These are phyloP conservation scores for Wickerhamomyces kurtzmanii DNA, from an alignment of 805 yeast species.

Conservation along the genomic window DNA sequence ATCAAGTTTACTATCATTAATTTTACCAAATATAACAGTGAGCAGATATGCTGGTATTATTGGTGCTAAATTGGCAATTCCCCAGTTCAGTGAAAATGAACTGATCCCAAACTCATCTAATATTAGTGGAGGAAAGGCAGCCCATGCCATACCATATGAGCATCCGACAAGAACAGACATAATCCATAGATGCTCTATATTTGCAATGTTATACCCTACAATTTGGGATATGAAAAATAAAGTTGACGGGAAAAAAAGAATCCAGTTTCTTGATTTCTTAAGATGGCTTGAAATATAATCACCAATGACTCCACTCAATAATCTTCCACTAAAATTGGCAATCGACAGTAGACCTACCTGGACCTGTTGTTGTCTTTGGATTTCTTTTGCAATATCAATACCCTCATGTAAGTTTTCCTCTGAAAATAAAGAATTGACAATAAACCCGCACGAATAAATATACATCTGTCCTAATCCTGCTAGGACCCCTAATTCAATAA, in stretches of 20 bases:
- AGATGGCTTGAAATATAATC: constrained; percentile 43
- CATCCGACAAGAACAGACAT: constrained; percentile 53
- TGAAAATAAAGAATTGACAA: constrained; percentile 40
- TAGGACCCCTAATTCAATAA: constrained; percentile 37
- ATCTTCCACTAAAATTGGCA: constrained; percentile 57
- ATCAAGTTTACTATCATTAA: constrained; percentile 40
- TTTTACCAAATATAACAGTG: constrained; percentile 52
- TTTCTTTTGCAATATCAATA: constrained; percentile 10
- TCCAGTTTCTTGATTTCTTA: constrained; percentile 38
- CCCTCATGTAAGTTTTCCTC: constrained; percentile 9
- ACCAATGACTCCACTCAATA: constrained; percentile 53
- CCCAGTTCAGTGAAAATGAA: constrained; percentile 66
- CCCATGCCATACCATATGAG: constrained; percentile 66
- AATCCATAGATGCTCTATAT: constrained; percentile 30
- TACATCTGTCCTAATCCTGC: constrained; percentile 70
- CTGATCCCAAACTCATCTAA: constrained; percentile 65
- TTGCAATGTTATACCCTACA: constrained; percentile 26
- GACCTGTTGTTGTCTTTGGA: constrained; percentile 50
- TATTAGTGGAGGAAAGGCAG: constrained; percentile 67
- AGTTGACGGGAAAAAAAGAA: constrained; percentile 41
- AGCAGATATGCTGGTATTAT: constrained; percentile 49
- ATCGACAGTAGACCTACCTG: constrained; percentile 69
- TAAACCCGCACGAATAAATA: constrained; percentile 65
- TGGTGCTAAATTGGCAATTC: constrained; percentile 58
- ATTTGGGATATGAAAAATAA: constrained; percentile 42